A percentile compares a stretch with the other conserved stretches of the same genome.
Conservation (phyloP, 805 yeast species). For the Alloascoidea africana region DNA sequence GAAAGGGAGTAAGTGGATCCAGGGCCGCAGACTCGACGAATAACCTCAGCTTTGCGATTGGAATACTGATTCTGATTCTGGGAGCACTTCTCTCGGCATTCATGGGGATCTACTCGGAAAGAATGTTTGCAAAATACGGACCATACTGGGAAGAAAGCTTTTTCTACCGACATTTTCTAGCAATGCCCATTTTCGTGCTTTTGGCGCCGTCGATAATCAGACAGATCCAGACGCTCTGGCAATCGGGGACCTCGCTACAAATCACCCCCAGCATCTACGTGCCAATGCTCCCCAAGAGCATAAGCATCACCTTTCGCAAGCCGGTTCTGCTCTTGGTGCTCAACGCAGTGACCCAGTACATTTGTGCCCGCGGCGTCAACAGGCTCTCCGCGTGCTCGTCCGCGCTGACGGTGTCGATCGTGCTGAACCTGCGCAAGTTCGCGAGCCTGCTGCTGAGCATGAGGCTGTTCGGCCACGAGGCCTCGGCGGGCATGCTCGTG, state of each 20-base stretch:
- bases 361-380: conserved; percentile 59
- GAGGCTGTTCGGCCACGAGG: conserved; percentile 29
- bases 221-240: conserved; percentile 15
- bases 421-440: conserved; percentile 46
- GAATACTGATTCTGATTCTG: conserved; percentile 25
- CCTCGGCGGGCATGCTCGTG: conserved; percentile 22
- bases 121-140: conserved; percentile 32
- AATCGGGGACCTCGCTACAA: conserved; percentile 8
- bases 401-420: conserved; percentile 51
- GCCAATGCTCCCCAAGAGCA: conserved; percentile 8
- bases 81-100: conserved; percentile 38
- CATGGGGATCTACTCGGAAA: conserved; percentile 44
- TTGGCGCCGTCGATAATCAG: conserved; percentile 17
- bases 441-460: conserved; percentile 43
- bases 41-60: conserved; percentile 15
- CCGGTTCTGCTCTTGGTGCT: conserved; percentile 18
- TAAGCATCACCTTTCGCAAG: conserved; percentile 14
- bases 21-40: not conserved
- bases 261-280: conserved; percentile 8
- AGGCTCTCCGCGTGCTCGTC: conserved; percentile 37
- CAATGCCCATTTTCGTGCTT: conserved; percentile 35
- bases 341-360: conserved; percentile 37
- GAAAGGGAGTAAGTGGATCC: too few species aligned
- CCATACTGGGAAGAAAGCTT: conserved; percentile 50
- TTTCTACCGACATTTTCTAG: conserved; percentile 43